Base-by-base conservation (phyloP, 2,329 filamentous ascomycete species). In the Fusarium napiforme region DNA sequence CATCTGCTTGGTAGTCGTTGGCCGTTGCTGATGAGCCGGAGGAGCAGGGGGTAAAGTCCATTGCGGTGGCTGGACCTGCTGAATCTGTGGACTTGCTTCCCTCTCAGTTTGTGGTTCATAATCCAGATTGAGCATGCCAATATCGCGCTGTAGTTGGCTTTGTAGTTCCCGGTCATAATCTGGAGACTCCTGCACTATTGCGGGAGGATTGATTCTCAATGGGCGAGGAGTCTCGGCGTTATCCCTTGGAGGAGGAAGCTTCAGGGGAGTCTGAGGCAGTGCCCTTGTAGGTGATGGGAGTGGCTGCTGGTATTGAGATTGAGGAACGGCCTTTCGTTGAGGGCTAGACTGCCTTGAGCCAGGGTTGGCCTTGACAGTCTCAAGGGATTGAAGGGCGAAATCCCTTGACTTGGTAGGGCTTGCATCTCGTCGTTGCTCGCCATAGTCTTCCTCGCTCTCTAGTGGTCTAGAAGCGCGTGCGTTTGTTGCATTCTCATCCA, bases 401-500 rank as follows among this genome's bases (percentile, higher is more conserved):
- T 88, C 85, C 43, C 83, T 81, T 34, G 82, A 73, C 81, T 91
- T 91, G 52, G 82, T 85, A 2, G 88, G 88, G 75, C 86, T 88
- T 19, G 77, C 78, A 56, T 87, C 87, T 59, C 87, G 83, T 46
- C 85, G 83, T 55, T 83, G 83, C 71, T 90, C 88, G 47, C 84
- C 87, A 55, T 87, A 88, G 75, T 89, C 86, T 28, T 84, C 85
- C 21, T 81, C 78, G 19, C 79, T 83, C 32, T 90, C 88, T 21
- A 85, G 79, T 4, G 86, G 85, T 50, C 86, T 84, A 18, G 89
- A 85, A 39, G 89, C 87, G 65, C 95, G 89, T 23, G 93, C 90
- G 80, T 97, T 97, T 23, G 93, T 91, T 18, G 92, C 92, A 37
- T 93, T 92, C 68, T 95, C 93, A 74, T 93, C 95, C 91, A 97